Conservation (phyloP, 768 basidiomycete species). For the Termitomyces sp. region DNA sequence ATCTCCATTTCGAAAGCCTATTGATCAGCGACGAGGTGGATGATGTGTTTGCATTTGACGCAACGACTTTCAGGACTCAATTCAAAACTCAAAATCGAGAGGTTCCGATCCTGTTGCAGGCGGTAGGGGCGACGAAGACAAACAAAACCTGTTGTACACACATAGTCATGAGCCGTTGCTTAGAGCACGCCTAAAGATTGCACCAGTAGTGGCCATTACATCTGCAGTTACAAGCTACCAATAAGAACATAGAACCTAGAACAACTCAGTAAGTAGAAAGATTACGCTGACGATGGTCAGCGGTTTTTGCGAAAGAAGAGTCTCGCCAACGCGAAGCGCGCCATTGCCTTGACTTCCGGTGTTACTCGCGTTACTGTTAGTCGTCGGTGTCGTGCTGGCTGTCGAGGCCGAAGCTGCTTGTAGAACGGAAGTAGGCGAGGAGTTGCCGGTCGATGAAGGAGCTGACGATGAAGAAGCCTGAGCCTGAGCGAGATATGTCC, state of each 20-base stretch:
- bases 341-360: background rate
- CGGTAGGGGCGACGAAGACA: no score
- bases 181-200: background rate
- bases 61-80: no score
- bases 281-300: background rate
- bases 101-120: no score
- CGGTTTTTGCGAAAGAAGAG: background rate
- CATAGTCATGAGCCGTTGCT: background rate
- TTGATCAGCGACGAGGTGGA: no score
- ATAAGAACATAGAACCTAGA: background rate
- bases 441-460: background rate
- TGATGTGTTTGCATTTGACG: no score
- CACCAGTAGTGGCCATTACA: background rate
- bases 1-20: no score
- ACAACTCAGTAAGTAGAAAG: background rate
- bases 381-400: background rate
- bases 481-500: slow-evolving; percentile 46
- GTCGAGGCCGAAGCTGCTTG: background rate
- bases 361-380: background rate
- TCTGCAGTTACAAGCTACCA: background rate
- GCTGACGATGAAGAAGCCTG: background rate
- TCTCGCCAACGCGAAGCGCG: background rate
- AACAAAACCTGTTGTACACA: no score
- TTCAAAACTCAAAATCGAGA: no score
- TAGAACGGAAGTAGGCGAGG: background rate